Conservation (phyloP, 441 rosid species). For the Bocquillonia castaneifolia region DNA sequence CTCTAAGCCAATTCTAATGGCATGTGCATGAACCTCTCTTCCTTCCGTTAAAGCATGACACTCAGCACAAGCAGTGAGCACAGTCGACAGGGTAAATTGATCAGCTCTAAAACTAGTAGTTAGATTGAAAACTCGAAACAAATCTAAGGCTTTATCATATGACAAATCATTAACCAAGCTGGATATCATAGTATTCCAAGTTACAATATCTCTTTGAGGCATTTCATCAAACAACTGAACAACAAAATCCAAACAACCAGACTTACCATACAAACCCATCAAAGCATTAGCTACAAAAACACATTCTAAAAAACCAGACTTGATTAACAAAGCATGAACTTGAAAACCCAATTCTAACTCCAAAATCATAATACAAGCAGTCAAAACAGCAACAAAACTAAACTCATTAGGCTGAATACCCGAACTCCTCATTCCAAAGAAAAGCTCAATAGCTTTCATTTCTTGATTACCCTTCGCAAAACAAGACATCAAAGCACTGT, state of each 20-base stretch:
- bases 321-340: constrained; percentile 59
- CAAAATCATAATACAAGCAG: constrained; percentile 50
- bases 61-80: constrained; percentile 56
- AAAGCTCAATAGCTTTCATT: constrained; percentile 46
- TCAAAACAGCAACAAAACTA: constrained; percentile 65
- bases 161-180: constrained; percentile 40
- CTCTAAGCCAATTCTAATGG: constrained; percentile 50
- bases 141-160: constrained; percentile 41
- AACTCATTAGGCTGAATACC: constrained; percentile 63
- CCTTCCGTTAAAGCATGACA: constrained; percentile 41
- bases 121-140: constrained; percentile 38
- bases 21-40: constrained; percentile 57
- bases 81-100: constrained; percentile 50
- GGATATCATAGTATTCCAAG: constrained; percentile 74
- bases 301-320: constrained; percentile 39
- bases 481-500: constrained; percentile 54
- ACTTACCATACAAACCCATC: constrained; percentile 55
- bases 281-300: constrained; percentile 57
- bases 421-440: constrained; percentile 50
- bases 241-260: constrained; percentile 34
- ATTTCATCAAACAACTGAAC: constrained; percentile 57
- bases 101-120: constrained; percentile 40
- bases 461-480: constrained; percentile 48
- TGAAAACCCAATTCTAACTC: constrained; percentile 56
- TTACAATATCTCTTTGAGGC: constrained; percentile 52